Base-by-base conservation (phyloP, 257 asterid species). In the Solanum pimpinellifolium region DNA sequence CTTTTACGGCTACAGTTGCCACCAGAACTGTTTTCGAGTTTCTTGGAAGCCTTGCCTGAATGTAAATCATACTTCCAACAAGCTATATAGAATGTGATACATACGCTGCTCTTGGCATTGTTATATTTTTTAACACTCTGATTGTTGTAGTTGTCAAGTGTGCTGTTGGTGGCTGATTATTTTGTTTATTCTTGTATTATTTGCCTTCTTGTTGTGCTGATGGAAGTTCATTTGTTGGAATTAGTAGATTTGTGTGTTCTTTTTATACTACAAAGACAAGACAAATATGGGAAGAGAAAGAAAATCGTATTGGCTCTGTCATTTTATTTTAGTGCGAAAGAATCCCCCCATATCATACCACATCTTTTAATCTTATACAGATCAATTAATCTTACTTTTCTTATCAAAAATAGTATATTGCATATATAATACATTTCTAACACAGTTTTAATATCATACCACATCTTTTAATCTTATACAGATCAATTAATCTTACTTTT, bases 41-140 rank as follows among this genome's bases (percentile, higher is more conserved):
- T 89, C 85, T 62, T 91, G 88, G 83, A 60, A 41, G 66, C 86
- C 87, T 89, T 91, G 76, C 93, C 93, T 5, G 90, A 91, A 86
- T 86, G 85, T 86, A 85, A 66, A 11, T 41, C 37, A 46, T 89
- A 81, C 86, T 87, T 91, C 86, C 87, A 83, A 46, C 88, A 87
- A 39, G 86, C 56, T 46, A 68, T 8, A 20, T 86, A 86, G 85
- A 41, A 80, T 47, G n/a, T 80, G 27, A 80, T 46, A 80, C 68
- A 80, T 46, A 47, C 27, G 35, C 35, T 47, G 85, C 44, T 47
- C 44, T 29, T 35, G 27, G 4, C 68, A 3, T 80, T 47, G 20
- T 31, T 80, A 29, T 80, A 37, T 46, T 80, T 77, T 12, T 47
- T 2, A 18, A 5, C 27, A 11, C 68, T 49, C 66, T 9, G 44